These are phyloP conservation scores for Salix suchowensis DNA, from an alignment of 345 rosid genomes.

Conservation along the genomic window DNA sequence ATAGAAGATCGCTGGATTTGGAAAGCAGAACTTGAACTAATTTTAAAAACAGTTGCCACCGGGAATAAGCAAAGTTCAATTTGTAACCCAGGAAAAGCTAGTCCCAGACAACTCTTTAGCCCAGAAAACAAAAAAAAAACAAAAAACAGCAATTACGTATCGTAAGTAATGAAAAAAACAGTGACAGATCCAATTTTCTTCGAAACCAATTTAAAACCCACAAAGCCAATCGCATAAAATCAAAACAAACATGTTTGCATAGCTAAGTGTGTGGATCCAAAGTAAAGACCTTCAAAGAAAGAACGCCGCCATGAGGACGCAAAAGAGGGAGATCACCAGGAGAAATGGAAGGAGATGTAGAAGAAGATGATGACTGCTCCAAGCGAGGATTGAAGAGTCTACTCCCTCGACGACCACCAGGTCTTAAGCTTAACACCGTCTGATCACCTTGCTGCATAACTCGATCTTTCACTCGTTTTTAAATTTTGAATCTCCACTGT, in stretches of 20 bases:
- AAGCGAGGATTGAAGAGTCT: constrained; percentile 60
- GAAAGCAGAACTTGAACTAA: neutral
- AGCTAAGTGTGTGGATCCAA: constrained; percentile 40
- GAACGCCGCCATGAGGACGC: constrained; percentile 65
- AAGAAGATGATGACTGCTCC: constrained; percentile 39
- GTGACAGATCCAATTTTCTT: constrained; percentile 11
- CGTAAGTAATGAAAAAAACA: neutral
- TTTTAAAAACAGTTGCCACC: neutral
- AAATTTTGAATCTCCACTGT: constrained; percentile 32
- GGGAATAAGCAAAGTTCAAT: neutral
- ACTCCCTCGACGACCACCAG: constrained; percentile 98
- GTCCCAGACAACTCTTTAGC: neutral
- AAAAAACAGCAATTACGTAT: neutral
- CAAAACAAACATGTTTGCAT: neutral
- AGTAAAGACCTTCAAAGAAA: constrained; percentile 36
- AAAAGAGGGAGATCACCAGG: constrained; percentile 68
- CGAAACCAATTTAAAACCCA: neutral
- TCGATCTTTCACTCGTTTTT: constrained; percentile 30
- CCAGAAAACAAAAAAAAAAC: neutral
- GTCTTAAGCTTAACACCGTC: constrained; percentile 95
- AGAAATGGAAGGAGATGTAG: constrained; percentile 38
- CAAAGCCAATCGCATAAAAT: neutral
- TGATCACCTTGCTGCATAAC: constrained; percentile 97
- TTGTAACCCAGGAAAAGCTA: neutral
- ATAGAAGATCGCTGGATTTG: neutral